Conservation (phyloP, 176 grass and related monocot species). For the Lolium multiflorum region DNA sequence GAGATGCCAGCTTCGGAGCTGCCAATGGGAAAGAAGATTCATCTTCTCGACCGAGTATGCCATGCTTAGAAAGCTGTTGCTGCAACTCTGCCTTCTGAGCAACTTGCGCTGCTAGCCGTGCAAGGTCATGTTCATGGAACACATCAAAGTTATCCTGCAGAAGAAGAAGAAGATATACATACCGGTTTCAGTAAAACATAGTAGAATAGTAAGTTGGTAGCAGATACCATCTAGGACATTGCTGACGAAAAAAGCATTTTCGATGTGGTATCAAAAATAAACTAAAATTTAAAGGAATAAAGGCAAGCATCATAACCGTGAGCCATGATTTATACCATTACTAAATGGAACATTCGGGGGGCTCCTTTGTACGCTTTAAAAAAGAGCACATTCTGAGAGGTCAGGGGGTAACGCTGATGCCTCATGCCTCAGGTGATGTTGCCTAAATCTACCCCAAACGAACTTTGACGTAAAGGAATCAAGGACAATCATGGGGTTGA, state of each 20-base stretch:
- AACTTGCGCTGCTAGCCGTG: constrained; percentile 64
- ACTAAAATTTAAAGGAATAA: background rate
- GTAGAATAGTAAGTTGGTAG: background rate
- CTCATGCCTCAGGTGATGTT: background rate
- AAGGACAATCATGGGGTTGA: background rate
- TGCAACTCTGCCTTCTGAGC: constrained; percentile 18
- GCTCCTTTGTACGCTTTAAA: too few species aligned
- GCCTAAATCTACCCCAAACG: too few species aligned
- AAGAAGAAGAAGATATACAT: background rate
- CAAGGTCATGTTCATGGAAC: constrained; percentile 64
- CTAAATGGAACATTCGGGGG: background rate
- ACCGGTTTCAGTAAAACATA: background rate
- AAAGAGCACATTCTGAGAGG: too few species aligned
- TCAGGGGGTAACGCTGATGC: too few species aligned
- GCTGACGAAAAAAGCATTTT: background rate
- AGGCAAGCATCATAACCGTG: background rate
- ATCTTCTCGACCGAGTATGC: constrained; percentile 29
- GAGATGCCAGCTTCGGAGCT: background rate
- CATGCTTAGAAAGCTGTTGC: constrained; percentile 30
- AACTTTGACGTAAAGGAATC: background rate
- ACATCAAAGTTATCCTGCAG: constrained; percentile 67
- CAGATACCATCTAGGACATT: background rate
- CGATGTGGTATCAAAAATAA: background rate
- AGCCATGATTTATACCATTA: background rate
- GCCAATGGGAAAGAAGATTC: constrained; percentile 29